phyloP scores from a whole-genome alignment of 768 basidiomycete genomes.

The Psilocybe cubensis region DNA sequence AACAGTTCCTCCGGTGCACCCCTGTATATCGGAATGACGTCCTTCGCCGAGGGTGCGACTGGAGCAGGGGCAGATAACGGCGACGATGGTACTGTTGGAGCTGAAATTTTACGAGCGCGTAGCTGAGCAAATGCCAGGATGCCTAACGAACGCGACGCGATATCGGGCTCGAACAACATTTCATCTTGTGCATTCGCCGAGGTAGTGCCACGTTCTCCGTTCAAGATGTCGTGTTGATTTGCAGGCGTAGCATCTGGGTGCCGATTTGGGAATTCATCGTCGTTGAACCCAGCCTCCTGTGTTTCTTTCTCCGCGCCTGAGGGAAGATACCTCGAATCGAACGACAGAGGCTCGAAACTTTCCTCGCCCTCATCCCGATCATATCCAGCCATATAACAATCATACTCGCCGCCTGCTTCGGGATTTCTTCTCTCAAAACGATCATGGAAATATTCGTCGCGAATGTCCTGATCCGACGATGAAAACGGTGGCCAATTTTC shows the following conservation, averaged over 20 bases:
- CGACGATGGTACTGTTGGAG: slow-evolving; percentile 6
- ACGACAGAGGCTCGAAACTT: slow-evolving; percentile 14
- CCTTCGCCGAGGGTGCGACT: not conserved
- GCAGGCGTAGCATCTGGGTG: not conserved
- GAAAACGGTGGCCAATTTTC: slow-evolving; percentile 22
- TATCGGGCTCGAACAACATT: slow-evolving; percentile 17
- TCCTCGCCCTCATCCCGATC: not conserved
- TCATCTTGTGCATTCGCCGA: not conserved
- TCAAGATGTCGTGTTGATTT: not conserved
- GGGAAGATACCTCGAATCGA: slow-evolving; percentile 7
- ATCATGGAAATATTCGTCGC: not conserved
- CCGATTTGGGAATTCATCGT: not conserved
- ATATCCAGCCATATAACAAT: not conserved
- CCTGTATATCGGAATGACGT: slow-evolving; percentile 1
- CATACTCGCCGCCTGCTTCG: not conserved
- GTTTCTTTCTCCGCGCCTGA: not conserved
- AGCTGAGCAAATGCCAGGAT: slow-evolving; percentile 43
- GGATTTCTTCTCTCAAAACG: not conserved
- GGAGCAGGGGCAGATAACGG: slow-evolving; percentile 2
- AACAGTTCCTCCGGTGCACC: slow-evolving; percentile 43
- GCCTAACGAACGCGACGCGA: slow-evolving; percentile 33
- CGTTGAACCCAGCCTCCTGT: not conserved
- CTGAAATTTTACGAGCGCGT: slow-evolving; percentile 38
- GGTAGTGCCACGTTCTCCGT: not conserved
- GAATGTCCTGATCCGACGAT: slow-evolving; percentile 10